A percentile compares a stretch with the other conserved stretches of the same genome.
Evolutionary conservation across 2,329 filamentous ascomycete species (phyloP).

Genomic region (Dactylellina parvicollis): DNA sequence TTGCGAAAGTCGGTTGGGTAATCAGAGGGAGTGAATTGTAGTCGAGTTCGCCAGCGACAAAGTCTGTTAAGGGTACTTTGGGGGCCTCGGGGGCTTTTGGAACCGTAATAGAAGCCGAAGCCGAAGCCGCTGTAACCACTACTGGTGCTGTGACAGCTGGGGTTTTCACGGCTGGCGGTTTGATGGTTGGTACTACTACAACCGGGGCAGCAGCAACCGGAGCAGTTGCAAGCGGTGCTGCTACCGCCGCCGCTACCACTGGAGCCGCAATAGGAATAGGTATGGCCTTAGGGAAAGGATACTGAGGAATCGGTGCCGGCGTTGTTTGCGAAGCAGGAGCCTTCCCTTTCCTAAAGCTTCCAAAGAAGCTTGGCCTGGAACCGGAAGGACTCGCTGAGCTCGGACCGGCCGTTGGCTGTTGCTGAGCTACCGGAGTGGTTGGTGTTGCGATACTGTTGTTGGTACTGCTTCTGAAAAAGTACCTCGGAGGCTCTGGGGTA

Average conservation of each 20-base stretch:
- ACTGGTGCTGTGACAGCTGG: constrained; percentile 14
- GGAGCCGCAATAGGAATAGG: neutral
- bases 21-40: constrained; percentile 72
- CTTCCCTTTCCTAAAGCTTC: constrained; percentile 50
- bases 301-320: neutral
- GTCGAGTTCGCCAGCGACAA: constrained; percentile 74
- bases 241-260: neutral
- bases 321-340: neutral
- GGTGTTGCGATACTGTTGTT: neutral
- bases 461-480: constrained; percentile 3
- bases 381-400: constrained; percentile 8
- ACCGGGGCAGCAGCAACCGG: neutral
- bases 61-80: constrained; percentile 66
- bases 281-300: neutral
- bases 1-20: constrained; percentile 73
- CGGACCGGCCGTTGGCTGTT: neutral
- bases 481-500: constrained; percentile 24
- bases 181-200: neutral
- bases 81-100: constrained; percentile 17
- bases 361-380: constrained; percentile 18
- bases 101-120: constrained; percentile 19
- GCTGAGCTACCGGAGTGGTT: neutral
- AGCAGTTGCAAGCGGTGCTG: neutral
- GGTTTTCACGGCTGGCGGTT: neutral
- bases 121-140: neutral